Base-by-base conservation (phyloP, 2,329 filamentous ascomycete species). In the Paracamarosporium sp. region DNA sequence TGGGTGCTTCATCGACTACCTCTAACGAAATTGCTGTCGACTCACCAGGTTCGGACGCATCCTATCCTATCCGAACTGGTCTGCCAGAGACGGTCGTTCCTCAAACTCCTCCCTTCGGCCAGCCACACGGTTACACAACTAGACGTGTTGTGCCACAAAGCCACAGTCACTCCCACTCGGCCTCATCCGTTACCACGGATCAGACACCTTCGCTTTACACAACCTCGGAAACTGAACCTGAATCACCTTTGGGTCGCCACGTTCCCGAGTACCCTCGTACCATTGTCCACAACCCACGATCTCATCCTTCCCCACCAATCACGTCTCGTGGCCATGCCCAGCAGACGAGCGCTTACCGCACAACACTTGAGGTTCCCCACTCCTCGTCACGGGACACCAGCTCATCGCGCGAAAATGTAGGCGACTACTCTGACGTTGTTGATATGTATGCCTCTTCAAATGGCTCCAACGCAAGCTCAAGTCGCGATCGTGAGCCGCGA, bases 51-150 rank as follows among this genome's bases (percentile, higher is more conserved):
- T 75, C 72, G 0, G 71, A 75, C 38, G 67, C 64, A 13, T 74
- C 72, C 5, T 69, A 68, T 50, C 66, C 66, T 4, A 50, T 74
- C 12, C 66, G 68, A 6, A 76, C 73, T 24, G 73, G 73, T 4
- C 71, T 66, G 15, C 69, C 71, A n/a, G 73, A 76, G 11, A 60
- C 66, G 36, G 50, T 67, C 15, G 41, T 71, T 36, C 61, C 67
- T 31, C 63, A 67, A 3, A 28, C 57, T 28, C 27, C 61, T 5
- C 35, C 48, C 8, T 67, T 64, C 31, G 55, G 57, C 17, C 62
- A 64, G 6, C 45, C 64, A 40, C 55, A 58, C n/a, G 60, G 55
- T 13, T 73, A 70, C 55, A 62, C 52, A 33, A 55, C 68, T 5
- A 63, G 65, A 8, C 58, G 64, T 33, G 59, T 58, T 35, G 50